Conservation (phyloP, 179 eudicot genomes). For the Corrigiola litoralis region DNA sequence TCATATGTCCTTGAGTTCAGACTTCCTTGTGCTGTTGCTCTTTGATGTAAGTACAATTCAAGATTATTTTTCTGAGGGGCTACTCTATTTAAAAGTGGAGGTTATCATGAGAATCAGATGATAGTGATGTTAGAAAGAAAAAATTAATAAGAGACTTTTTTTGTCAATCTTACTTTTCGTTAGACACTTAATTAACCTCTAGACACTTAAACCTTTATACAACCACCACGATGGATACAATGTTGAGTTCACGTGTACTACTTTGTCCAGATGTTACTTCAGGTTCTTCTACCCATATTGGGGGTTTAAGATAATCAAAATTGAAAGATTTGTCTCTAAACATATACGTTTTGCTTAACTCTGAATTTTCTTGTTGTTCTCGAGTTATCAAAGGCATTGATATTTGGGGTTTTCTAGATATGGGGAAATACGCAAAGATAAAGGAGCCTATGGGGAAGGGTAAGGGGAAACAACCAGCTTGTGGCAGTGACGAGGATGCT, state of each 20-base stretch:
- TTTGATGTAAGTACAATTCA: not conserved
- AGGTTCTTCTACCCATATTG: too few relatives aligned
- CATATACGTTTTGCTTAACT: not conserved
- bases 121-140: too few relatives aligned
- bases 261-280: too few relatives aligned
- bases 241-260: not conserved
- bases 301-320: too few relatives aligned
- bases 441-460: conserved; percentile 81
- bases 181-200: too few relatives aligned
- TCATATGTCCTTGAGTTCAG: not conserved
- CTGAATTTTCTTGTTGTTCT: not conserved
- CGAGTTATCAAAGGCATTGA: not conserved
- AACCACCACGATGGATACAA: not conserved
- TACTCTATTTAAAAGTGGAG: not conserved
- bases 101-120: not conserved
- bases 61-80: too few relatives aligned
- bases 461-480: conserved; percentile 77
- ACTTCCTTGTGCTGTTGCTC: not conserved
- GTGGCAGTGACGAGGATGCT: conserved; percentile 55
- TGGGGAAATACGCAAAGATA: conserved; percentile 79
- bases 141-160: too few relatives aligned
- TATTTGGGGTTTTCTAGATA: conserved; percentile 19
- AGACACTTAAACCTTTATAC: too few relatives aligned
- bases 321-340: too few relatives aligned
- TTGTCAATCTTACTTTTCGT: too few relatives aligned